These are phyloP conservation scores for Chlorella sp. DNA, from an alignment of 139 green algal genomes.

Conservation along the genomic window DNA sequence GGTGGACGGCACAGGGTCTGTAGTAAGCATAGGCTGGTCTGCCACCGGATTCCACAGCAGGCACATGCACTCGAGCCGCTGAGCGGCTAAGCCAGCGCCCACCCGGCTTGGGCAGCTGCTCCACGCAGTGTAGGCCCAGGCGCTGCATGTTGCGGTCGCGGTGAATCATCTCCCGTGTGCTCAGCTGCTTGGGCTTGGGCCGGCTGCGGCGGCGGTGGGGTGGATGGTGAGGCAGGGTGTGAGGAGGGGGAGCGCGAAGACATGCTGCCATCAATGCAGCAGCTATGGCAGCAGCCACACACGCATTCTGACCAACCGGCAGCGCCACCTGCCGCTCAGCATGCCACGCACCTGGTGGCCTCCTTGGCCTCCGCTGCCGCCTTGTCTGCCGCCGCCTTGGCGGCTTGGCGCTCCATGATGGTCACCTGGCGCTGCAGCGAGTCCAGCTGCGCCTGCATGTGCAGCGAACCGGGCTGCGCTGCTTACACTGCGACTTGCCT, in stretches of 20 bases:
- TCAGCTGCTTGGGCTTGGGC: slow-evolving; percentile 37
- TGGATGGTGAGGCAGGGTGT: no score
- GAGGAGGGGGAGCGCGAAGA: no score
- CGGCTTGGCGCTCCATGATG: slow-evolving; percentile 71
- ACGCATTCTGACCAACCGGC: neutral
- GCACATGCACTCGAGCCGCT: neutral
- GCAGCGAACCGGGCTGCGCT: no score
- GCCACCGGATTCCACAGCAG: neutral
- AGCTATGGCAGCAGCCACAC: no score
- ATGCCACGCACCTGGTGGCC: neutral
- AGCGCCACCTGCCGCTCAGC: neutral
- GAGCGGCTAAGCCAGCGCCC: no score
- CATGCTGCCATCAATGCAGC: no score
- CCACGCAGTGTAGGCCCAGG: slow-evolving; percentile 65
- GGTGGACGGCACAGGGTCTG: neutral
- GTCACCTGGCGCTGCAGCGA: slow-evolving; percentile 66
- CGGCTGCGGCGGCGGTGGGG: slow-evolving; percentile 1
- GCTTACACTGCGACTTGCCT: no score
- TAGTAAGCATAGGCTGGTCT: neutral
- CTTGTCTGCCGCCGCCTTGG: slow-evolving; percentile 18
- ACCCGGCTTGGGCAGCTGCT: slow-evolving; percentile 49
- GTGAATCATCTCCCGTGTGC: slow-evolving; percentile 59
- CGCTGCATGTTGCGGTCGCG: slow-evolving; percentile 68
- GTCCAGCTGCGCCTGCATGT: slow-evolving; percentile 22
- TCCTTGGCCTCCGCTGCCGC: neutral